These are phyloP conservation scores for Trichoderma guizhouense DNA, from an alignment of 2,329 filamentous ascomycete species.

Conservation along the genomic window DNA sequence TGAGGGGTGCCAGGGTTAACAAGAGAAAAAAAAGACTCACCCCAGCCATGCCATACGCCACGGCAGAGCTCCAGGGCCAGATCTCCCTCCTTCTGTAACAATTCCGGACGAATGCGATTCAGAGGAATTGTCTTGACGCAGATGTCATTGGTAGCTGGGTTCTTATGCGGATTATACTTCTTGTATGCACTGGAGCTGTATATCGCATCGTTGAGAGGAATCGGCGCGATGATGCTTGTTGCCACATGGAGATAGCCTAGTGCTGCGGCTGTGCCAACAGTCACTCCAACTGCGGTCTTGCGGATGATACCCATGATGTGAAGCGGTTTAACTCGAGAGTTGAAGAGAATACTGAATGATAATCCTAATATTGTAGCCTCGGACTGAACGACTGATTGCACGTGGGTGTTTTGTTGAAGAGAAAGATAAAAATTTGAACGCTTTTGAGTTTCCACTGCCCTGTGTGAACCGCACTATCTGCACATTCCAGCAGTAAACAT, in stretches of 20 bases:
- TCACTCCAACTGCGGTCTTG: neutral
- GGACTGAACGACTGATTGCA: neutral
- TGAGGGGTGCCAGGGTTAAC: neutral
- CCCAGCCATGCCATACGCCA: constrained; percentile 63
- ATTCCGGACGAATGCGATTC: constrained; percentile 59
- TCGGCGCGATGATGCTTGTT: constrained; percentile 11
- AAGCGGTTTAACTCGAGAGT: neutral
- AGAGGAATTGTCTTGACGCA: constrained; percentile 62
- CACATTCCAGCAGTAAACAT: neutral
- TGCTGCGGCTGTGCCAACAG: constrained; percentile 2
- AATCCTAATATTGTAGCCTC: neutral
- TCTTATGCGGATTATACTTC: constrained; percentile 59
- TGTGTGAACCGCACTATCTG: neutral
- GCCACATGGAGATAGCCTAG: constrained; percentile 2
- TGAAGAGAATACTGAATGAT: no score
- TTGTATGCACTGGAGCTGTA: constrained; percentile 41
- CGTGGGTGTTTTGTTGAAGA: neutral
- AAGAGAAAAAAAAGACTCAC: constrained; percentile 40
- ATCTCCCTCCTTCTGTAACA: constrained; percentile 57
- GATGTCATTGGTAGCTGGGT: constrained; percentile 62
- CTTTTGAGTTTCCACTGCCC: neutral
- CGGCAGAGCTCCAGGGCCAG: constrained; percentile 64
- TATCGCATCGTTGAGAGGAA: constrained; percentile 7
- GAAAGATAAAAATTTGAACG: neutral
- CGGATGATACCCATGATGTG: constrained; percentile 2